These are phyloP conservation scores for Hibiscus syriacus DNA, from an alignment of 345 rosid genomes.

Conservation along the genomic window DNA sequence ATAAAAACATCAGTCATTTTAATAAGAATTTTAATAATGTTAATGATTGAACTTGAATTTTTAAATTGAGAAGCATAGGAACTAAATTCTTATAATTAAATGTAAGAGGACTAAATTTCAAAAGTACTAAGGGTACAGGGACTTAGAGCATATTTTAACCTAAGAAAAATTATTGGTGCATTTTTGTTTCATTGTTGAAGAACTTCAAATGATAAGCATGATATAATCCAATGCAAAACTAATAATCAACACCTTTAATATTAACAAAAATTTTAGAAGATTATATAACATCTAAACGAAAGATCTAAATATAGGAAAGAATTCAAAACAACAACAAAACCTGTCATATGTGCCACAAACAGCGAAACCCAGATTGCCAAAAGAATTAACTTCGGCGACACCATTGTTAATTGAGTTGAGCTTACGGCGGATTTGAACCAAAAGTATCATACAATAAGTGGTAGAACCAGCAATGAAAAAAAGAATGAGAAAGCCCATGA, in stretches of 20 bases:
- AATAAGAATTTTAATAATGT: no score
- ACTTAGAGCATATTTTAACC: no score
- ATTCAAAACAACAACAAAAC: constrained; percentile 26
- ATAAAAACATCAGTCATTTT: no score
- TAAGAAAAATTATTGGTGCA: background rate
- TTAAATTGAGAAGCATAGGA: no score
- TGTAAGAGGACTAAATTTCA: no score
- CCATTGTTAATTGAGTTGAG: constrained; percentile 38
- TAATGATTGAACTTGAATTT: no score
- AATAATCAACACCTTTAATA: background rate
- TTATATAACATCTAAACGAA: background rate
- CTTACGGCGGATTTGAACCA: constrained; percentile 68
- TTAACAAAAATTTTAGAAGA: background rate
- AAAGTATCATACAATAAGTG: constrained; percentile 71
- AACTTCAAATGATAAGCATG: background rate
- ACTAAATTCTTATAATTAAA: no score
- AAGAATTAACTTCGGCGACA: constrained; percentile 44
- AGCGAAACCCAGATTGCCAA: constrained; percentile 74
- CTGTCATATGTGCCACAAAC: constrained; percentile 71
- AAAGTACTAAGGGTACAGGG: no score
- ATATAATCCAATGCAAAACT: background rate
- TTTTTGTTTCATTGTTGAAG: background rate
- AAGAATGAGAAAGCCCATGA: constrained; percentile 60
- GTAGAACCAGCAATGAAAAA: constrained; percentile 51
- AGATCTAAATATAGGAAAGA: constrained; percentile 15